phyloP scores from a whole-genome alignment of 2,329 filamentous ascomycete species.

The Talaromyces amestolkiae region DNA sequence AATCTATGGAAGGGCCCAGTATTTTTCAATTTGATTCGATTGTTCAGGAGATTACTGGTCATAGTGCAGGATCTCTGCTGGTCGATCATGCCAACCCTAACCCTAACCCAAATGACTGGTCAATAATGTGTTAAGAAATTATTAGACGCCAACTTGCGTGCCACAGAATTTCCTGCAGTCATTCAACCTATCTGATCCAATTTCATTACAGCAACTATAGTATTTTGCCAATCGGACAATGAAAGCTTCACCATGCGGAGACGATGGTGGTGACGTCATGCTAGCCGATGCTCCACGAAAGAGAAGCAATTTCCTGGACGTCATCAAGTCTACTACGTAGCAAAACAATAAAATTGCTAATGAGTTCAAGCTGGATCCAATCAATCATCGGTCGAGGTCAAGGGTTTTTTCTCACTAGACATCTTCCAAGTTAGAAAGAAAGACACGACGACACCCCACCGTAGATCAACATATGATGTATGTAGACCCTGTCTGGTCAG shows the following conservation, averaged over 20 bases:
- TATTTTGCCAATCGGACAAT: neutral
- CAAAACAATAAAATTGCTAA: neutral
- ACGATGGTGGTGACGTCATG: conserved; percentile 1
- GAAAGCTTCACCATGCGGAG: neutral
- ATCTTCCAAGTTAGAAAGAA: neutral
- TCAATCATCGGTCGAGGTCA: neutral
- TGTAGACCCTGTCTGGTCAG: neutral
- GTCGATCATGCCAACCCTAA: no score
- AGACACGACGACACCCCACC: neutral
- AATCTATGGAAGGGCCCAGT: no score
- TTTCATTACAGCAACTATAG: neutral
- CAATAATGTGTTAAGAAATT: no score
- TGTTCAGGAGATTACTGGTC: no score
- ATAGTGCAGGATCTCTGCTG: no score
- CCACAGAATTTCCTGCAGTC: no score
- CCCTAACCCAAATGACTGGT: no score
- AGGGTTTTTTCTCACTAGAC: neutral
- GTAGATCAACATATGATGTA: neutral
- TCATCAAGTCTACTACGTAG: neutral
- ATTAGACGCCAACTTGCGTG: no score
- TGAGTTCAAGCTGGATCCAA: neutral
- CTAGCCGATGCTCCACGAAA: neutral
- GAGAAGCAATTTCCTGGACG: neutral
- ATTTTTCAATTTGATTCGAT: no score
- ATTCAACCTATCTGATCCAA: neutral